Evolutionary conservation across 1,139 yeast species (phyloP).

Genomic region (Diutina pseudorugosa): DNA sequence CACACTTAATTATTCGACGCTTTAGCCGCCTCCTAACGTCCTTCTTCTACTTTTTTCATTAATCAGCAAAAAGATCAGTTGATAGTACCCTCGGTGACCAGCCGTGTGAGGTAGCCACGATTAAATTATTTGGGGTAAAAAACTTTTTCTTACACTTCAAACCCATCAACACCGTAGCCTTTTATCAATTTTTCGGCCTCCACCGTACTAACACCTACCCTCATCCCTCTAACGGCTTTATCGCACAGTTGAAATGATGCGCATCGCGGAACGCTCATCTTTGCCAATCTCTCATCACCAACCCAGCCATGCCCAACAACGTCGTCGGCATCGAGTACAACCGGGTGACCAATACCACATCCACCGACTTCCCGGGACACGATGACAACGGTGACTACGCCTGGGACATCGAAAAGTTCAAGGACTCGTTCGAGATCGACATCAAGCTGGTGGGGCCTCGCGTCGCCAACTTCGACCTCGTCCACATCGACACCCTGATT

Average conservation of each 20-base stretch:
- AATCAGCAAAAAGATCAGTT: too few species aligned
- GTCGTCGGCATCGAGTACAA: slow-evolving; percentile 85
- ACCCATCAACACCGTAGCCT: too few species aligned
- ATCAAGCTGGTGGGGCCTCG: slow-evolving; percentile 55
- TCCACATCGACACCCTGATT: slow-evolving; percentile 79
- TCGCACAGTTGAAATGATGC: background rate
- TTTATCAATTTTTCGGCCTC: too few species aligned
- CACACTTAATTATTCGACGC: too few species aligned
- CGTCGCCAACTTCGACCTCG: slow-evolving; percentile 75
- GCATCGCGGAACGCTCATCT: background rate
- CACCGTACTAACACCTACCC: background rate
- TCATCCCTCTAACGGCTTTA: background rate
- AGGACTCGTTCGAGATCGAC: slow-evolving; percentile 54
- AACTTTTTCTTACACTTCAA: too few species aligned
- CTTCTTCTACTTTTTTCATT: too few species aligned
- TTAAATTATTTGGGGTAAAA: too few species aligned
- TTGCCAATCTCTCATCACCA: background rate
- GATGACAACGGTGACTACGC: slow-evolving; percentile 48
- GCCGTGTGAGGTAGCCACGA: too few species aligned
- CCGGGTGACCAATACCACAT: slow-evolving; percentile 76
- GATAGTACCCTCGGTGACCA: too few species aligned
- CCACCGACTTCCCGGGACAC: slow-evolving; percentile 88
- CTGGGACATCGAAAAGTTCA: slow-evolving; percentile 81
- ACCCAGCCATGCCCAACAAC: slow-evolving; percentile 17
- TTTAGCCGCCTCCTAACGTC: too few species aligned